These are phyloP conservation scores for Termitomyces sp. DNA, from an alignment of 768 basidiomycete species.

Conservation along the genomic window DNA sequence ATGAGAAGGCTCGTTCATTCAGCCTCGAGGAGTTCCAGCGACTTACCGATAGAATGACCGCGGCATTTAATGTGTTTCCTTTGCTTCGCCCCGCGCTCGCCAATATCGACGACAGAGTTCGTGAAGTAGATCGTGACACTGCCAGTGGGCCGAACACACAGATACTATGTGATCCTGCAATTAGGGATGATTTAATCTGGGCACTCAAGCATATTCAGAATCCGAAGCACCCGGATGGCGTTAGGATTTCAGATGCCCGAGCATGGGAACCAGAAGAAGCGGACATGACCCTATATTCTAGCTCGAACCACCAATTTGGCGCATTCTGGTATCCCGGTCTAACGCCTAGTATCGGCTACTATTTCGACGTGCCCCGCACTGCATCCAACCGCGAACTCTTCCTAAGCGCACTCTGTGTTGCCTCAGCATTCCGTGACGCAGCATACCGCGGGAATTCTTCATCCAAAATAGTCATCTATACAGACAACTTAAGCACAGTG, in stretches of 20 bases:
- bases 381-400: not conserved
- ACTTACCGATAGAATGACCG: not conserved
- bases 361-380: not conserved
- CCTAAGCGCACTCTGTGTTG: not conserved
- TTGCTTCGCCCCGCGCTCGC: not conserved
- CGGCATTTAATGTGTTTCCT: constrained; percentile 3
- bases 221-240: not conserved
- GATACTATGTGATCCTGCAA: not conserved
- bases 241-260: not conserved
- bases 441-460: not conserved
- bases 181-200: not conserved
- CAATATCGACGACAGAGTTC: not conserved
- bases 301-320: not conserved
- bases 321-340: not conserved
- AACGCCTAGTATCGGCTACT: not conserved
- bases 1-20: not conserved
- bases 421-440: not conserved
- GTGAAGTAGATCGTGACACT: not conserved
- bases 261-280: not conserved
- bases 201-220: not conserved
- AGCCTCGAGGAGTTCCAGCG: not conserved
- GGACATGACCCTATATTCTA: not conserved
- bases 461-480: constrained; percentile 1
- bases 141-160: not conserved
- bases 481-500: not conserved